Conservation (phyloP, 345 rosid species). For the Luvunga scandens region DNA sequence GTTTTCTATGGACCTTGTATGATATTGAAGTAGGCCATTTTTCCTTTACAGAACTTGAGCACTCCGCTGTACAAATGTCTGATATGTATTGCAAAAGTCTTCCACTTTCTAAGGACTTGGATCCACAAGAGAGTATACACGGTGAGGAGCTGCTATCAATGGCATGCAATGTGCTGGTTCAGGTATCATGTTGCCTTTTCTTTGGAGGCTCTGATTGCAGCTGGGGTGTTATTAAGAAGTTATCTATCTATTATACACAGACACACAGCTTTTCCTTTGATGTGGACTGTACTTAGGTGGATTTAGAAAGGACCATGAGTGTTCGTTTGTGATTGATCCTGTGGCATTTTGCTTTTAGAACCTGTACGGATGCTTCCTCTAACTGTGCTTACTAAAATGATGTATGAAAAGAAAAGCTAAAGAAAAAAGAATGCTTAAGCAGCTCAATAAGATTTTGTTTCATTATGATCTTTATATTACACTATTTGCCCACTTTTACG, state of each 20-base stretch:
- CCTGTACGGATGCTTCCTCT: not conserved
- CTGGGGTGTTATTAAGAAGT: not conserved
- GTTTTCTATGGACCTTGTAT: constrained; percentile 10
- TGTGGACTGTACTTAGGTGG: not conserved
- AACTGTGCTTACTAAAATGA: not conserved
- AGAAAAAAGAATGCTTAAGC: not conserved
- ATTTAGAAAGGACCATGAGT: not conserved
- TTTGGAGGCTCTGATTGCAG: not conserved
- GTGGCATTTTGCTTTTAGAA: not conserved
- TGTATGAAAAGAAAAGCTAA: not conserved
- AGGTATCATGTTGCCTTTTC: constrained; percentile 45
- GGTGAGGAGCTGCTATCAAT: constrained; percentile 90
- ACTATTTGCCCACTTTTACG: not conserved
- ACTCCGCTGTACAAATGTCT: constrained; percentile 53
- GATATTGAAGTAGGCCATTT: constrained; percentile 20
- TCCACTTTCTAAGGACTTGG: constrained; percentile 85
- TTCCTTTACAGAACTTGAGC: constrained; percentile 57
- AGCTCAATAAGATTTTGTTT: not conserved
- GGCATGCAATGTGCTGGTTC: constrained; percentile 72
- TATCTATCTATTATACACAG: not conserved
- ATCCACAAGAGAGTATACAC: constrained; percentile 86
- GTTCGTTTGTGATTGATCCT: not conserved
- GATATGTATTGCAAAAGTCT: constrained; percentile 73
- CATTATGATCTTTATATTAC: not conserved
- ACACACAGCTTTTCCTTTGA: not conserved